These are phyloP conservation scores for Eleusine indica DNA, from an alignment of 176 grass and related monocot genomes.

Conservation along the genomic window DNA sequence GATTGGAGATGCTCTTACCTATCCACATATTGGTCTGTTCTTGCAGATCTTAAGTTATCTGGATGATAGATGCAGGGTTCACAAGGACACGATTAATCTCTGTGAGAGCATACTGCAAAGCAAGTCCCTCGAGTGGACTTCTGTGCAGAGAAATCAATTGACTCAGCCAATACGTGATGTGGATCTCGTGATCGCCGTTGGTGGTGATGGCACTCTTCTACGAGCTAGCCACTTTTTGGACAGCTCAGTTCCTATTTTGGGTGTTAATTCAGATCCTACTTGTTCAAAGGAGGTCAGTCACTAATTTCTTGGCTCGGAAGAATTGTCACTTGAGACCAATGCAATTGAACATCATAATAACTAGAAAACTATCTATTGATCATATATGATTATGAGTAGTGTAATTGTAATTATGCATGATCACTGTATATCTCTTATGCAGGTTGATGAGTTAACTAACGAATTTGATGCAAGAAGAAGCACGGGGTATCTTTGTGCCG, in stretches of 20 bases:
- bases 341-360: not conserved
- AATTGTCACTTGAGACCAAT: conserved; percentile 13
- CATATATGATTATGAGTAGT: not conserved
- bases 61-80: conserved; percentile 78
- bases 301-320: not conserved
- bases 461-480: conserved; percentile 95
- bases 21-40: not conserved
- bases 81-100: conserved; percentile 73
- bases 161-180: conserved; percentile 61
- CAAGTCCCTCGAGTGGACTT: conserved; percentile 58
- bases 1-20: not conserved
- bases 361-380: not conserved
- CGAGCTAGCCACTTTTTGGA: conserved; percentile 81
- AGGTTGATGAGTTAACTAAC: conserved; percentile 83
- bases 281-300: conserved; percentile 62
- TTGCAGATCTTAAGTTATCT: conserved; percentile 73
- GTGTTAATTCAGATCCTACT: conserved; percentile 96
- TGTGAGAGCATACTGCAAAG: conserved; percentile 58
- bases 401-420: conserved; percentile 28
- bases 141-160: conserved; percentile 66
- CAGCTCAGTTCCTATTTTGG: conserved; percentile 74
- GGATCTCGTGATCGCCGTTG: conserved; percentile 86
- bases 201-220: conserved; percentile 89
- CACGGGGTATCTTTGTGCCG: conserved; percentile 93
- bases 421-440: conserved; percentile 28